These are phyloP conservation scores for Scytalidium sp. DNA, from an alignment of 2,329 filamentous ascomycete species.

Conservation along the genomic window DNA sequence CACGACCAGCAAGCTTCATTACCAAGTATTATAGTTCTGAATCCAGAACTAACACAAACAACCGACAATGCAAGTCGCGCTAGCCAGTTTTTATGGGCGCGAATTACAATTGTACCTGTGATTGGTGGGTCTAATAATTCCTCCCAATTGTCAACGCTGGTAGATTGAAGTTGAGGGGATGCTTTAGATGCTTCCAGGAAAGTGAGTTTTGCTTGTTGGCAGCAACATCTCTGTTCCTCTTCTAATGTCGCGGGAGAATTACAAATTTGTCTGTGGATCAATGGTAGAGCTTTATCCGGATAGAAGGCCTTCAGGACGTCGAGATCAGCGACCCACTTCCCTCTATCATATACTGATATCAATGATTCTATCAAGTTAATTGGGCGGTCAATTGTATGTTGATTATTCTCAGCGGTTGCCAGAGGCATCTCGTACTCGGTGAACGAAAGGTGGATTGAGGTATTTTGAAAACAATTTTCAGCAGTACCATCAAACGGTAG, in stretches of 20 bases:
- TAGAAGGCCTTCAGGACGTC: constrained; percentile 15
- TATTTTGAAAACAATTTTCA: constrained; percentile 6
- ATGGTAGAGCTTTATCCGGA: no score
- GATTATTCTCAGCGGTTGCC: constrained; percentile 6
- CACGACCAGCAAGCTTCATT: no score
- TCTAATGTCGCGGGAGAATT: no score
- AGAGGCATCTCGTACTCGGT: constrained; percentile 14
- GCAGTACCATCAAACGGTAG: constrained; percentile 6
- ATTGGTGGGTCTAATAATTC: constrained; percentile 1
- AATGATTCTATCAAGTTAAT: constrained; percentile 17
- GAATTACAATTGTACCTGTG: neutral
- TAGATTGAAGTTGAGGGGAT: neutral
- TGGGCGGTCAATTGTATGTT: constrained; percentile 13
- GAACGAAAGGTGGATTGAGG: constrained; percentile 18
- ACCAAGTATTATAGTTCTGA: constrained; percentile 3
- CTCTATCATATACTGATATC: constrained; percentile 18
- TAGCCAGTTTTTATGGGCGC: constrained; percentile 1
- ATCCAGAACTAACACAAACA: constrained; percentile 5
- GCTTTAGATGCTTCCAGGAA: no score
- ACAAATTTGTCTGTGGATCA: neutral
- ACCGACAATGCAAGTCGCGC: constrained; percentile 5
- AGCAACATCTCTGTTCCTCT: no score
- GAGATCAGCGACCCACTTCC: constrained; percentile 21
- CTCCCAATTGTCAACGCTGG: constrained; percentile 3
- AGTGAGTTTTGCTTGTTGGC: no score